phyloP scores from a whole-genome alignment of 2,329 filamentous ascomycete genomes.

The Sphaerulina vaccinii region DNA sequence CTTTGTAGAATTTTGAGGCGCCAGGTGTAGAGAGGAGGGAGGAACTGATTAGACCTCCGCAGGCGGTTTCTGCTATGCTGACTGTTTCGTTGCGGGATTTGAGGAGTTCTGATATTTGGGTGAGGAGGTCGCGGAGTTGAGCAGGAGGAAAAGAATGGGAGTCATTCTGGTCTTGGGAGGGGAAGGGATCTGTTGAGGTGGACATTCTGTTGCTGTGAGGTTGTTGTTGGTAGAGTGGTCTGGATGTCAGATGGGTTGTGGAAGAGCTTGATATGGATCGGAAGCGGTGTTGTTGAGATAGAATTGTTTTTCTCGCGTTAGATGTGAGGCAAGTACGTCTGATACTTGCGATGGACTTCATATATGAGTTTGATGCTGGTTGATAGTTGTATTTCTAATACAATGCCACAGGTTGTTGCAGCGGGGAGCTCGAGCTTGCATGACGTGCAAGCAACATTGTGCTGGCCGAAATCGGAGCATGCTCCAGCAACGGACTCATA shows the following conservation, averaged over 20 bases:
- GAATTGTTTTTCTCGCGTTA: not conserved
- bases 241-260: not conserved
- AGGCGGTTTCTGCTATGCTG: constrained; percentile 62
- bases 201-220: constrained; percentile 4
- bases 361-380: not conserved
- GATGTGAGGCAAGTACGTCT: not conserved
- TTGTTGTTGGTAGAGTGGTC: not conserved
- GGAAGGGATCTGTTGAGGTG: constrained; percentile 8
- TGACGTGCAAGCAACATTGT: not conserved
- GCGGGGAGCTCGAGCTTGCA: not conserved
- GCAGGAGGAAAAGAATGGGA: constrained; percentile 41
- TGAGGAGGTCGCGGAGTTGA: constrained; percentile 44
- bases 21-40: constrained; percentile 59
- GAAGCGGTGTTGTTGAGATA: not conserved
- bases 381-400: not conserved
- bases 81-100: constrained; percentile 57
- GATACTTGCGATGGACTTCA: not conserved
- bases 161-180: constrained; percentile 6
- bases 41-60: constrained; percentile 62
- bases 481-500: too few species aligned
- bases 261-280: not conserved
- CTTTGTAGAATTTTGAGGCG: constrained; percentile 58
- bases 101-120: constrained; percentile 54
- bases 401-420: not conserved
- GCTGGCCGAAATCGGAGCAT: not conserved